phyloP scores from a whole-genome alignment of 1,139 yeast species.

The Pichia norvegensis region DNA sequence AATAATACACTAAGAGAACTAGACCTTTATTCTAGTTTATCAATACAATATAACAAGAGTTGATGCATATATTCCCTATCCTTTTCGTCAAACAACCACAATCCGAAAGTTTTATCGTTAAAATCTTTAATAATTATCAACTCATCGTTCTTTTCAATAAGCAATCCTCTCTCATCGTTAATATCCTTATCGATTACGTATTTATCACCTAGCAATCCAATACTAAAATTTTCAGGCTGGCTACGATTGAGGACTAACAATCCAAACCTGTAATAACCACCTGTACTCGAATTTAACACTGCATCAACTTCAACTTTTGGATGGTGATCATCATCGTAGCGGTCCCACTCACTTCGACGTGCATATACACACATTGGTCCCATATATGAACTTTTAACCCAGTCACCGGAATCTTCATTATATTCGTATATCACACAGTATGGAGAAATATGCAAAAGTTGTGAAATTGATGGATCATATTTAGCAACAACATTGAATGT shows the following conservation, averaged over 20 bases:
- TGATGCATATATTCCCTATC: slow-evolving; percentile 57
- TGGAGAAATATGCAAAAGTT: slow-evolving; percentile 65
- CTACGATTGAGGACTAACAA: slow-evolving; percentile 68
- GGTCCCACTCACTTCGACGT: slow-evolving; percentile 23
- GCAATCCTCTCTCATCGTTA: slow-evolving; percentile 50
- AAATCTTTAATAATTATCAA: slow-evolving; percentile 72
- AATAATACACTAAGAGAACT: neutral
- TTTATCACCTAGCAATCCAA: slow-evolving; percentile 64
- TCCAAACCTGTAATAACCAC: slow-evolving; percentile 62
- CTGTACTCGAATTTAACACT: slow-evolving; percentile 5
- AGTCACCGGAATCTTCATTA: slow-evolving; percentile 56
- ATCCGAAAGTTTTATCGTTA: slow-evolving; percentile 74
- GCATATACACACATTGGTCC: slow-evolving; percentile 76
- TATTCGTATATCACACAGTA: slow-evolving; percentile 76
- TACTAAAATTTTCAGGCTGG: slow-evolving; percentile 67
- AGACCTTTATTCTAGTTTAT: slow-evolving; percentile 16
- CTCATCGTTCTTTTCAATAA: slow-evolving; percentile 71
- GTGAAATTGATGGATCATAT: slow-evolving; percentile 76
- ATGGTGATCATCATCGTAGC: slow-evolving; percentile 7
- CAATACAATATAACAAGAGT: slow-evolving; percentile 51
- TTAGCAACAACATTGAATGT: slow-evolving; percentile 76
- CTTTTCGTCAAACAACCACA: slow-evolving; percentile 77
- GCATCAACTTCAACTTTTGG: slow-evolving; percentile 13
- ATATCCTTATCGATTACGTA: slow-evolving; percentile 33
- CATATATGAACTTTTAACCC: slow-evolving; percentile 74